A percentile compares a stretch with the other conserved stretches of the same genome.
These are phyloP conservation scores for Colletotrichum chlorophyti DNA, from an alignment of 2,329 filamentous ascomycete species.

Conservation along the genomic window DNA sequence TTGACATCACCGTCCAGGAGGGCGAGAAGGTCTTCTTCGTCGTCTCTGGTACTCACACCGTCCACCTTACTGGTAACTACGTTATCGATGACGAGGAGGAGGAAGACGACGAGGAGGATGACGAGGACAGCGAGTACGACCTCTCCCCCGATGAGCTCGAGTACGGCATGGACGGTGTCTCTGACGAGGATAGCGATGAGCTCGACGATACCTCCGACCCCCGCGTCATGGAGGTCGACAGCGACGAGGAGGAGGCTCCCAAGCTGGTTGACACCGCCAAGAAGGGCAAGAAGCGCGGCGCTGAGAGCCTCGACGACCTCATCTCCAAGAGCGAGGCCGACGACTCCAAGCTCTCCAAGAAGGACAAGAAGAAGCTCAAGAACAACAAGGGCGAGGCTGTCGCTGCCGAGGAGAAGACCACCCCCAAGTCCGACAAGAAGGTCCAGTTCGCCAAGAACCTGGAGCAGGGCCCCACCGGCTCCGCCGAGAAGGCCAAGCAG, in stretches of 20 bases:
- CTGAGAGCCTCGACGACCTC: slow-evolving; percentile 81
- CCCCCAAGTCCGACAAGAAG: slow-evolving; percentile 82
- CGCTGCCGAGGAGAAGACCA: slow-evolving; percentile 60
- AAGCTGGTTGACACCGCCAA: slow-evolving; percentile 58
- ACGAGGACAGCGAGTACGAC: slow-evolving; percentile 79
- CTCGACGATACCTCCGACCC: slow-evolving; percentile 81
- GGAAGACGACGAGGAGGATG: slow-evolving; percentile 67
- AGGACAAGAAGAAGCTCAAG: slow-evolving; percentile 97
- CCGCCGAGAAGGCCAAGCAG: slow-evolving; percentile 55
- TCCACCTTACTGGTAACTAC: slow-evolving; percentile 97
- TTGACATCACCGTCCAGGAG: slow-evolving; percentile 91
- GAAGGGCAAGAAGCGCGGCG: slow-evolving; percentile 90
- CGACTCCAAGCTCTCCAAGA: slow-evolving; percentile 87
- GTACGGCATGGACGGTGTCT: slow-evolving; percentile 75
- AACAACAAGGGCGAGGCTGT: slow-evolving; percentile 96
- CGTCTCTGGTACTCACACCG: slow-evolving; percentile 85
- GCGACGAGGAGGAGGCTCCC: slow-evolving; percentile 77
- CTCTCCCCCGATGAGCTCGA: slow-evolving; percentile 82
- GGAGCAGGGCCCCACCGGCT: slow-evolving; percentile 90
- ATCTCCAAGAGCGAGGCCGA: slow-evolving; percentile 76
- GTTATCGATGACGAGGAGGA: slow-evolving; percentile 75
- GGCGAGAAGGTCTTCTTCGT: slow-evolving; percentile 92
- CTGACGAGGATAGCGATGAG: slow-evolving; percentile 77
- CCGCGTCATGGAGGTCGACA: slow-evolving; percentile 83
- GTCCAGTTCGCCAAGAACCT: slow-evolving; percentile 99